Evolutionary conservation across 345 rosid genomes (phyloP), one percentile per base, ranked within the genome.

Genomic region (Euphorbia tirucalli): DNA sequence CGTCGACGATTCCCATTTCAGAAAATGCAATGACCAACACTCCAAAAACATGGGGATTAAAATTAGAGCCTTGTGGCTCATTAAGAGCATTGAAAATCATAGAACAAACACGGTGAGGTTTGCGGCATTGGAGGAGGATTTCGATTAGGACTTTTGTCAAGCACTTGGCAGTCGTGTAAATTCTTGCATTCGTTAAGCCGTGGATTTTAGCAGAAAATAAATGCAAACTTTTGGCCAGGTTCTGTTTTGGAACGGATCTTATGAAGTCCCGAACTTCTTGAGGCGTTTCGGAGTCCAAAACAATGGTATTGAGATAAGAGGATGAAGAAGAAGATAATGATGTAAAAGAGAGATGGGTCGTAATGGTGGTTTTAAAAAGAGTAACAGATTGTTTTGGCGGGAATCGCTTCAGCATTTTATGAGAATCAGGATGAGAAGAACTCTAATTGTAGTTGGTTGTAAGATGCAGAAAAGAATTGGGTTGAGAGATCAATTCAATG

Each of bases 141-240:
- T 84, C 69, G 4, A 83, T 78, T 68, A 88, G 87, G 85, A 69
- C 58, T 83, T 88, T 88, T 69, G 86, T 87, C 91, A 87, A 86
- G 74, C 93, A 82, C 79, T 83, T 85, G 77, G 91, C 90, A 56
- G 78, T 73, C 57, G 14, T 31, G 73, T 80, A 84, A 54, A 76
- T 74, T 14, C 79, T 75, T 10, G 83, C 83, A 74, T 70, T 54
- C 4, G 83, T 61, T 58, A 85, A 21, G 3, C 77, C 74, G 39
- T 84, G 86, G 54, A 87, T 73, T 0, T 66, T 18, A 5, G 79
- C 81, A 0, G 93, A 78, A 59, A 65, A 82, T 22, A 62, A 78
- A 50, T 66, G 67, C 44, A 84, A 84, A 77, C 80, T 65, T 41
- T 74, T 81, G 32, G 62, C 48, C 31, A 27, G 63, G 57, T 60